Evolutionary conservation across 192 early-diverging fungal genomes (phyloP).

Genomic region (Diversispora eburnea): DNA sequence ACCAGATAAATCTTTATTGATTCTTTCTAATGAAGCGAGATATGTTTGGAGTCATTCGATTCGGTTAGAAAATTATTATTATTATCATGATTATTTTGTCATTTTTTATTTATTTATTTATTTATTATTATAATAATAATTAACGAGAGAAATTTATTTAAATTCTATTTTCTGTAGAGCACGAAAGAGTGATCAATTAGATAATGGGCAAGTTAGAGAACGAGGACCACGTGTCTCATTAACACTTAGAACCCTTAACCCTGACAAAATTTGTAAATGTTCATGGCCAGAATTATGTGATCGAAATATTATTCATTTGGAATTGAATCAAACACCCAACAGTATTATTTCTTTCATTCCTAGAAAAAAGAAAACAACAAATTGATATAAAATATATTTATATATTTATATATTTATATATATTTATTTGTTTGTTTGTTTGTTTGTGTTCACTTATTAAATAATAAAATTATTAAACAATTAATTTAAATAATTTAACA

Average conservation of each 20-base stretch:
- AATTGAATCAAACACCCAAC: background rate
- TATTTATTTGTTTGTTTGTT: too few species aligned
- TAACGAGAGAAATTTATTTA: too few species aligned
- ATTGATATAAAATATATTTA: too few species aligned
- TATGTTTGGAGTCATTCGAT: conserved; percentile 27
- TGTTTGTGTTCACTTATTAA: too few species aligned
- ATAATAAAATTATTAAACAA: too few species aligned
- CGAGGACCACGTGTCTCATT: conserved; percentile 20
- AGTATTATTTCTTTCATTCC: too few species aligned
- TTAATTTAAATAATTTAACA: too few species aligned
- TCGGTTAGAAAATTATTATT: background rate
- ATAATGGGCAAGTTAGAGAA: conserved; percentile 24
- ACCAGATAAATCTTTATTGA: conserved; percentile 22
- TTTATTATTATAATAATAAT: background rate
- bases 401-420: too few species aligned
- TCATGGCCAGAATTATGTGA: conserved; percentile 25
- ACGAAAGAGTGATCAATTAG: conserved; percentile 24
- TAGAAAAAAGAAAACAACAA: too few species aligned
- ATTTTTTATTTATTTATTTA: too few species aligned
- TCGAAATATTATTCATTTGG: background rate
- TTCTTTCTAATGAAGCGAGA: conserved; percentile 7
- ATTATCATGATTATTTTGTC: background rate
- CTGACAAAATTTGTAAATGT: conserved; percentile 8
- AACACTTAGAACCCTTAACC: conserved; percentile 22
- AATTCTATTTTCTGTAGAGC: background rate